phyloP scores from a whole-genome alignment of 1,284 basidiomycete species.

The Moesziomyces sp. region DNA sequence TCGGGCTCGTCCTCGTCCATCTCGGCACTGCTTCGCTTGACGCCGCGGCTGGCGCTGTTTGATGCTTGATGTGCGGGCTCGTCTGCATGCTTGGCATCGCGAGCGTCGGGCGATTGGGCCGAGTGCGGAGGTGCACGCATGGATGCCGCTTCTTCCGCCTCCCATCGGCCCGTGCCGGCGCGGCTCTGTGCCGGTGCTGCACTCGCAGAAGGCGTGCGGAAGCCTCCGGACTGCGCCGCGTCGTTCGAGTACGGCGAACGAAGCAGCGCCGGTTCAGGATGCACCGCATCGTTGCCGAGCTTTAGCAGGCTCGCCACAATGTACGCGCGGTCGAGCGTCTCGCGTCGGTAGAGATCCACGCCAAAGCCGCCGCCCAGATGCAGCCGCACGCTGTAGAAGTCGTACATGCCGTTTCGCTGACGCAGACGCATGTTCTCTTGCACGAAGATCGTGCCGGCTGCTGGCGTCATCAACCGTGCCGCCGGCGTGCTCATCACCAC shows the following conservation, averaged over 20 bases:
- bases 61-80: too few relatives aligned
- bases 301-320: slow-evolving; percentile 56
- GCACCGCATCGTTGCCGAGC: slow-evolving; percentile 52
- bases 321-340: slow-evolving; percentile 54
- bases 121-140: neutral
- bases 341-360: slow-evolving; percentile 51
- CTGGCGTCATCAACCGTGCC: slow-evolving; percentile 46
- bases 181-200: slow-evolving; percentile 1
- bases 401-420: slow-evolving; percentile 48
- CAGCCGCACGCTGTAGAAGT: slow-evolving; percentile 53
- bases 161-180: slow-evolving; percentile 1
- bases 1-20: slow-evolving; percentile 30
- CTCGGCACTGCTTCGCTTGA: slow-evolving; percentile 35
- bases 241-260: slow-evolving; percentile 41
- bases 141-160: slow-evolving; percentile 3
- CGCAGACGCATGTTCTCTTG: slow-evolving; percentile 54
- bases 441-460: slow-evolving; percentile 55
- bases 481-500: slow-evolving; percentile 40
- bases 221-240: slow-evolving; percentile 12
- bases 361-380: slow-evolving; percentile 58
- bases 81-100: too few relatives aligned
- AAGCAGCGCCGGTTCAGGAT: slow-evolving; percentile 41
- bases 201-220: slow-evolving; percentile 28
- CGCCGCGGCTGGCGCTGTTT: neutral
- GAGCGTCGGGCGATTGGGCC: neutral